Evolutionary conservation across 2,329 filamentous ascomycete genomes (phyloP).

Genomic region (Aspergillus fumigatus): DNA sequence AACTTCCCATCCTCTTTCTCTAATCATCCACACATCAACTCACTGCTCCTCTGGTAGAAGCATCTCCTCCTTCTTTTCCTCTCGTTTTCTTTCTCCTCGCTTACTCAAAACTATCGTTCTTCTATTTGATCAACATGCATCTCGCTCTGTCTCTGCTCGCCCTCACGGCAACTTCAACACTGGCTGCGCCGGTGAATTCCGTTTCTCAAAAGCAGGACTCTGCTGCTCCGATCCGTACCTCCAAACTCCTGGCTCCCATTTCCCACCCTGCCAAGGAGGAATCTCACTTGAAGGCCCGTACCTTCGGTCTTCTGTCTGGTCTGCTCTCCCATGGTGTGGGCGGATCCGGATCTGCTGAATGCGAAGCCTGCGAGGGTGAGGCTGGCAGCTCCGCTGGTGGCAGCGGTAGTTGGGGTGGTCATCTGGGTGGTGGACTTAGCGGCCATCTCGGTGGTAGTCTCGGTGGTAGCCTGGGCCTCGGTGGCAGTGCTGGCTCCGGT

Average conservation of each 20-base stretch:
- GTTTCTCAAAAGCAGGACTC: neutral
- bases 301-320: neutral
- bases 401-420: neutral
- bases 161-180: neutral
- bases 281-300: neutral
- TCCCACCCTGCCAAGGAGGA: neutral
- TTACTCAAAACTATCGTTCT: neutral
- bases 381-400: neutral
- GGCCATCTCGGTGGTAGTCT: neutral
- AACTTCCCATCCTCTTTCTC: neutral
- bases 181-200: neutral
- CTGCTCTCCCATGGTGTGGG: neutral
- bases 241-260: neutral
- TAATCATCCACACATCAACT: neutral
- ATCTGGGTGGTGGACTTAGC: neutral
- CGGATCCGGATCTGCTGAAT: neutral
- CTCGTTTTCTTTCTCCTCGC: neutral
- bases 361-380: neutral
- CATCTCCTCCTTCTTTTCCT: neutral
- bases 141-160: neutral
- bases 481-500: neutral
- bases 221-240: neutral
- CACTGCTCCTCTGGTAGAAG: neutral
- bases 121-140: neutral
- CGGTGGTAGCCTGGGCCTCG: neutral